Evolutionary conservation across 208 protist species (phyloP), one percentile per base, ranked within the genome.

Genomic region (Leishmania guyanensis): DNA sequence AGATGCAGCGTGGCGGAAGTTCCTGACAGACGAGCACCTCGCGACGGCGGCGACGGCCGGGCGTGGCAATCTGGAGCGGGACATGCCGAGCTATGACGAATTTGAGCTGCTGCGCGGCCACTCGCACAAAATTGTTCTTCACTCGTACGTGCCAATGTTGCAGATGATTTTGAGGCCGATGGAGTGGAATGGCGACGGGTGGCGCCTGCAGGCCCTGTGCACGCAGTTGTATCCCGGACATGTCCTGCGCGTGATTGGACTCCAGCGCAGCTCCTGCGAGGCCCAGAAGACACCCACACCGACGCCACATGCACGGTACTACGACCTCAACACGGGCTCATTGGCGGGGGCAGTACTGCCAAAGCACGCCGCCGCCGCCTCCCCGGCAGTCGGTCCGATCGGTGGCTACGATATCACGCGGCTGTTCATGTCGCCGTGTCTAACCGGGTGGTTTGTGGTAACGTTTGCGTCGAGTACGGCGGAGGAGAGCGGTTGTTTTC

Each of bases 1-100:
- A 1, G 84, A 92, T 66, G 87, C 82, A 51, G 90, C 91, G 26
- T 90, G 90, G 89, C 83, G 89, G 3, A 86, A 90, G 79, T 89
- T 93, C 51, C 53, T 89, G 4, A 56, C 22, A 10, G 82, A 83
- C 22, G 74, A 76, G n/a, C 66, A 64, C 26, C 43, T 56, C 9
- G 36, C 72, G 73, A 2, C 62, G 9, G 26, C 62, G 9, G 36
- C 50, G 36, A n/a, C 50, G 17, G 48, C 58, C 48, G 73, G 65
- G 33, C 65, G 79, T n/a, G 79, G 72, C 62, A 71, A 64, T 43
- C 43, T 64, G 20, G 77, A 76, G 70, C 79, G 75, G 51, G 83
- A 90, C 33, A 70, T 68, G 71, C 87, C 87, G 72, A 86, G 74
- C 75, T 83, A 86, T 73, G 90, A 93, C 54, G 90, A 93, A 69